These are phyloP conservation scores for Paraurostyla sp. DNA, from an alignment of 73 alveolate species.

Conservation along the genomic window DNA sequence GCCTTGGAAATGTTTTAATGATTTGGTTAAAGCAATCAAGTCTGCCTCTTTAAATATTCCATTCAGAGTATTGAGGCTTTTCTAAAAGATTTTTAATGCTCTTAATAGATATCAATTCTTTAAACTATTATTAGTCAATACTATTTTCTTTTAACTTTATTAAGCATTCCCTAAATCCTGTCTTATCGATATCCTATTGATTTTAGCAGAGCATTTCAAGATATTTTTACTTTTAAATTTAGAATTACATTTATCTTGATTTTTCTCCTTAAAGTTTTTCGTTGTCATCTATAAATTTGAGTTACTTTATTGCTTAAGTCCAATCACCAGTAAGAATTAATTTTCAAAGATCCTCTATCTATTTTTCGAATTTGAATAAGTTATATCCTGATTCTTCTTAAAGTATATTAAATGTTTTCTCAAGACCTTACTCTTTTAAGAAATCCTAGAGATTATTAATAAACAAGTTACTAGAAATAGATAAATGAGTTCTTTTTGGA, in stretches of 20 bases:
- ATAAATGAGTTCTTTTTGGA: background rate
- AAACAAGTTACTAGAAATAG: background rate
- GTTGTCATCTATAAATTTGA: conserved; percentile 82
- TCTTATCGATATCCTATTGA: conserved; percentile 56
- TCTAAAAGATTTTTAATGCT: conserved; percentile 59
- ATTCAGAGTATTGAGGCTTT: conserved; percentile 75
- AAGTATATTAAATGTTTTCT: conserved; percentile 75
- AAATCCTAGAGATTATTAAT: conserved; percentile 20
- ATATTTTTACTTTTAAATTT: conserved; percentile 90
- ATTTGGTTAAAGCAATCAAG: conserved; percentile 74
- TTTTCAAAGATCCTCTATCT: conserved; percentile 83
- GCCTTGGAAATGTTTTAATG: background rate
- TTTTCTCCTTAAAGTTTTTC: conserved; percentile 78
- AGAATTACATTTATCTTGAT: conserved; percentile 81
- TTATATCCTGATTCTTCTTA: conserved; percentile 86
- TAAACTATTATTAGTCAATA: conserved; percentile 75
- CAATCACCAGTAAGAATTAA: conserved; percentile 90
- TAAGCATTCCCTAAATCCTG: conserved; percentile 69
- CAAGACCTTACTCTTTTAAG: conserved; percentile 58
- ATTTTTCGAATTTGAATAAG: conserved; percentile 85
- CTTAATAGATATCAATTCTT: conserved; percentile 81
- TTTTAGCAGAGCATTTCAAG: conserved; percentile 74
- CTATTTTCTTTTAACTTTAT: conserved; percentile 66
- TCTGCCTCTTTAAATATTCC: conserved; percentile 82
- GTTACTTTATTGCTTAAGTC: conserved; percentile 87